Conservation (phyloP, 805 yeast species). For the Myxozyma lipomycoides region DNA sequence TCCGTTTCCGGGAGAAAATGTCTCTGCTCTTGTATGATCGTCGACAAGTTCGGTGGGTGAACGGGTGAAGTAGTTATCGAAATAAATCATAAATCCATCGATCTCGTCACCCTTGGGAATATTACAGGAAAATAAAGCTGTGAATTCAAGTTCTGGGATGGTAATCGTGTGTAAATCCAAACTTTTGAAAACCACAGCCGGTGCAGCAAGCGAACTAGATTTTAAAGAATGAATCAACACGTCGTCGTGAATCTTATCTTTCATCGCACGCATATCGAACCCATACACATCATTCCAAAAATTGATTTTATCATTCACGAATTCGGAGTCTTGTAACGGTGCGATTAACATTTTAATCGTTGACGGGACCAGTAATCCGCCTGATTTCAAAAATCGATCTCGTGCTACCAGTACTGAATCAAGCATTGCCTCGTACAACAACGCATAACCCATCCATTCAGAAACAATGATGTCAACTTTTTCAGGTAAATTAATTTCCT, state of each 20-base stretch:
- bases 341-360: constrained; percentile 86
- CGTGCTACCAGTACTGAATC: constrained; percentile 94
- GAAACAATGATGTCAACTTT: constrained; percentile 91
- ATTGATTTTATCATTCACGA: constrained; percentile 83
- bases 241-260: constrained; percentile 51
- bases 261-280: constrained; percentile 81
- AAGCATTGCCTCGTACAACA: constrained; percentile 94
- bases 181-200: constrained; percentile 62
- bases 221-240: constrained; percentile 80
- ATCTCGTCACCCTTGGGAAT: constrained; percentile 34
- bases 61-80: constrained; percentile 71
- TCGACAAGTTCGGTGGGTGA: constrained; percentile 30
- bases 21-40: constrained; percentile 38
- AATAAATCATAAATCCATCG: constrained; percentile 83
- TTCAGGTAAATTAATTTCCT: constrained; percentile 80
- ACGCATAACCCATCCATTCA: constrained; percentile 99
- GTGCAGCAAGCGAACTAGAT: constrained; percentile 52
- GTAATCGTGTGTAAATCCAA: constrained; percentile 76
- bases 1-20: constrained; percentile 31
- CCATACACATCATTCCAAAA: constrained; percentile 98
- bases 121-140: constrained; percentile 51
- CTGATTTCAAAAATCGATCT: constrained; percentile 71
- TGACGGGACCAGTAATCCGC: constrained; percentile 84
- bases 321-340: constrained; percentile 87
- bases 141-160: constrained; percentile 66